phyloP scores from a whole-genome alignment of 2,329 filamentous ascomycete genomes.

The Aspergillus fijiensis region DNA sequence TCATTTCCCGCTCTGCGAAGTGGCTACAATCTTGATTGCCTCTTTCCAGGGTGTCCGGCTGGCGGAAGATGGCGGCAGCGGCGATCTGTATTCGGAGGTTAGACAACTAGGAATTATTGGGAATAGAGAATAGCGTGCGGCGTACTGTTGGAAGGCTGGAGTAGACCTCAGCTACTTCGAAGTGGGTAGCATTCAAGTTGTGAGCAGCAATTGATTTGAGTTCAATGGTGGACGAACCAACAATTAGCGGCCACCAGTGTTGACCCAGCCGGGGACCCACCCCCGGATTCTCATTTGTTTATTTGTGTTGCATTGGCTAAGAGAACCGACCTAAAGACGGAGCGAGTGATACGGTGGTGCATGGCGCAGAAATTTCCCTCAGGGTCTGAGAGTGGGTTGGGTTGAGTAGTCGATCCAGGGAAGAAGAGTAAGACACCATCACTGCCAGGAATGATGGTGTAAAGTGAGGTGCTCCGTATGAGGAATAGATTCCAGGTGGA shows the following conservation, averaged over 20 bases:
- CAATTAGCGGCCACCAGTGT: constrained; percentile 4
- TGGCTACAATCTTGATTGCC: not conserved
- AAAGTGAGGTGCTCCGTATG: not conserved
- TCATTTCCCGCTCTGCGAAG: not conserved
- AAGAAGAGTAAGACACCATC: not conserved
- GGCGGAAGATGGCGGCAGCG: not conserved
- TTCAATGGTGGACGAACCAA: constrained; percentile 10
- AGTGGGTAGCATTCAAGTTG: not conserved
- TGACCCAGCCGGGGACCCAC: constrained; percentile 16
- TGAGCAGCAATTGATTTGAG: constrained; percentile 11
- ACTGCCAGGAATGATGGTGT: not conserved
- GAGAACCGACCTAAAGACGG: not conserved
- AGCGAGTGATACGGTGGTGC: not conserved
- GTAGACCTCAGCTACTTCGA: too few species aligned
- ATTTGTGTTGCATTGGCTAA: constrained; percentile 3
- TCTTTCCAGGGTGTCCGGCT: not conserved
- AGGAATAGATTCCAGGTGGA: not conserved
- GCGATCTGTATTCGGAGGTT: not conserved
- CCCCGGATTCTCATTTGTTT: constrained; percentile 27
- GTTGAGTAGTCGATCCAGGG: too few species aligned
- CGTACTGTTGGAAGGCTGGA: too few species aligned
- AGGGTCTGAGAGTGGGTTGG: not conserved
- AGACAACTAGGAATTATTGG: not conserved
- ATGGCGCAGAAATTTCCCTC: not conserved
- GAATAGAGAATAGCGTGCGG: too few species aligned